Base-by-base conservation (phyloP, 2,329 filamentous ascomycete species). In the Chaetoscypha palmicola region DNA sequence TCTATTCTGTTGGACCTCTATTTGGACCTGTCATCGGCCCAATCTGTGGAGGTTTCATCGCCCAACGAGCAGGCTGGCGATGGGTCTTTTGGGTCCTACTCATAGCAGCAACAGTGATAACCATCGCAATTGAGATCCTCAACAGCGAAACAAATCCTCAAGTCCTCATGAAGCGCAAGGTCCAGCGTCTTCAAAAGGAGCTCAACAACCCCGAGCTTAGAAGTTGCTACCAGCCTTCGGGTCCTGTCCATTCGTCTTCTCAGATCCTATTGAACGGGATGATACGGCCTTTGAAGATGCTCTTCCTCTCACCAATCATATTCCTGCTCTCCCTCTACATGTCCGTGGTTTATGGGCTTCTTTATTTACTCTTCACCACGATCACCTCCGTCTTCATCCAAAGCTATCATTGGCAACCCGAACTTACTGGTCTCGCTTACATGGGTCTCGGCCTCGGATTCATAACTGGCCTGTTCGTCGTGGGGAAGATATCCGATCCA, bases 331-430 rank as follows among this genome's bases (percentile, higher is more conserved):
- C 68, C 0, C 38, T 76, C 0, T 78, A 77, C 45, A 64, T 77
- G 24, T 67, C 69, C 0, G 64, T 76, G 0, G 55, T 74, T 2
- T 78, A 78, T 48, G 70, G 74, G 16, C 64, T 75, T 0, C 59
- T 77, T 0, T 78, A 77, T 55, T 71, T 71, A 0, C 71, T 76
- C 40, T 64, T 77, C 3, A 66, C 70, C 2, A 73, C 73, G 1
- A 75, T 71, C 56, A 64, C 68, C 0, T 68, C 65, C 36, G 69
- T 78, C 36, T 77, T 73, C 44, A 62, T 63, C 10, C 38, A 58
- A 3, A 66, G 61, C 0, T 73, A 74, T 36, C 59, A 57, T 12
- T 67, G 72, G 41, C 52, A 54, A 0, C 62, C 65, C 4, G 68
- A 70, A 1, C 57, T 71, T 0, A 63, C 65, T 21, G 68, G 68